Conservation (phyloP, 495 filamentous ascomycete genomes). For the Neurospora sp. region DNA sequence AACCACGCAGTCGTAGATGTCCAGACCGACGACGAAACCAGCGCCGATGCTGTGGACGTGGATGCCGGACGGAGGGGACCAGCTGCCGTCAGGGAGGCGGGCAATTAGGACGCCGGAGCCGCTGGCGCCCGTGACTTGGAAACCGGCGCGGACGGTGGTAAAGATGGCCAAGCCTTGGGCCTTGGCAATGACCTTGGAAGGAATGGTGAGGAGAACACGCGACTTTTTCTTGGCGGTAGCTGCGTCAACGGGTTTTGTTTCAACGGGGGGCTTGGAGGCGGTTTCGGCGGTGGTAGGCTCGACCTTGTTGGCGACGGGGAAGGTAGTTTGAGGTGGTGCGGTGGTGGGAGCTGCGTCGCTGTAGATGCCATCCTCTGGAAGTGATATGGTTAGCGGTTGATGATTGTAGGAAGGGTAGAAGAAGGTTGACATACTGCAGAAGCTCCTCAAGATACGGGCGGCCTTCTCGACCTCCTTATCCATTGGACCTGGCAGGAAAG, state of each 20-base stretch:
- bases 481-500: slow-evolving; percentile 66
- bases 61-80: slow-evolving; percentile 70
- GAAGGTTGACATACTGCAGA: slow-evolving; percentile 46
- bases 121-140: slow-evolving; percentile 70
- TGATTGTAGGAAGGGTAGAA: no score
- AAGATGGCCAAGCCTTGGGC: slow-evolving; percentile 76
- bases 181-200: slow-evolving; percentile 57
- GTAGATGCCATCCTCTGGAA: slow-evolving; percentile 23
- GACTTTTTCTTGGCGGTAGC: slow-evolving; percentile 16
- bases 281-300: slow-evolving; percentile 1
- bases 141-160: slow-evolving; percentile 70
- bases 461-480: slow-evolving; percentile 84
- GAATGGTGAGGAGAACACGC: slow-evolving; percentile 55
- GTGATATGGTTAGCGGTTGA: background rate
- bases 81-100: slow-evolving; percentile 58
- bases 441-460: slow-evolving; percentile 67
- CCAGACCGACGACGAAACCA: slow-evolving; percentile 68
- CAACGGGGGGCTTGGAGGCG: background rate
- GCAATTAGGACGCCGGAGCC: slow-evolving; percentile 64
- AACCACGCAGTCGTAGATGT: slow-evolving; percentile 78
- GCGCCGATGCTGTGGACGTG: slow-evolving; percentile 65
- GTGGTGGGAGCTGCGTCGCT: slow-evolving; percentile 8
- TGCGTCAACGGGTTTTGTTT: background rate
- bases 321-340: slow-evolving; percentile 3
- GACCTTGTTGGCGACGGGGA: slow-evolving; percentile 2